phyloP scores from a whole-genome alignment of 2,329 filamentous ascomycete genomes.

The Lojkania enalia region DNA sequence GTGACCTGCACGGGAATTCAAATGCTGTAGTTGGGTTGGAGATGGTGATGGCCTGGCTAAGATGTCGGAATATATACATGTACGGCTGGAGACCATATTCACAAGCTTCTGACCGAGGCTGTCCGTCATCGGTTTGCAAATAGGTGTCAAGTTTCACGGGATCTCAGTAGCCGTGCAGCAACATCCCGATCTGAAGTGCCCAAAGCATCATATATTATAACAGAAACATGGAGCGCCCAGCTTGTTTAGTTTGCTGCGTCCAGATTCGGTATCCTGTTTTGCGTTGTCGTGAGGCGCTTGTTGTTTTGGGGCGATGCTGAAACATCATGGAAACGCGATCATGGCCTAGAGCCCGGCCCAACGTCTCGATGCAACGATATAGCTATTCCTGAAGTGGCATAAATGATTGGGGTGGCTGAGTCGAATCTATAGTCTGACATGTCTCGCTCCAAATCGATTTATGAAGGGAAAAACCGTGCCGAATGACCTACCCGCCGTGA shows the following conservation, averaged over 20 bases:
- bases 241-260: constrained; percentile 17
- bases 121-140: constrained; percentile 21
- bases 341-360: not conserved
- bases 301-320: constrained; percentile 31
- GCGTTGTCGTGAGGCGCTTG: constrained; percentile 23
- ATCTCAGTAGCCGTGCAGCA: constrained; percentile 14
- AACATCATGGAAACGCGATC: constrained; percentile 27
- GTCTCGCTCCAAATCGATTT: constrained; percentile 2
- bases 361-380: not conserved
- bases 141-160: constrained; percentile 32
- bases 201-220: constrained; percentile 6
- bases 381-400: not conserved
- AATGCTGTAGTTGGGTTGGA: constrained; percentile 18
- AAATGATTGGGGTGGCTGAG: not conserved
- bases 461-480: constrained; percentile 3
- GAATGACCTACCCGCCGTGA: constrained; percentile 9
- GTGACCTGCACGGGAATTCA: constrained; percentile 37
- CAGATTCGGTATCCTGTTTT: constrained; percentile 24
- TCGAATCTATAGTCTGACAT: constrained; percentile 6
- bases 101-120: constrained; percentile 11
- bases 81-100: not conserved
- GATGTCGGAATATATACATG: constrained; percentile 23
- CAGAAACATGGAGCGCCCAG: constrained; percentile 18
- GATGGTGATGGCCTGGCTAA: constrained; percentile 1
- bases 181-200: constrained; percentile 6